Evolutionary conservation across 2,329 filamentous ascomycete genomes (phyloP).

Genomic region (Diplodia scrobiculata): DNA sequence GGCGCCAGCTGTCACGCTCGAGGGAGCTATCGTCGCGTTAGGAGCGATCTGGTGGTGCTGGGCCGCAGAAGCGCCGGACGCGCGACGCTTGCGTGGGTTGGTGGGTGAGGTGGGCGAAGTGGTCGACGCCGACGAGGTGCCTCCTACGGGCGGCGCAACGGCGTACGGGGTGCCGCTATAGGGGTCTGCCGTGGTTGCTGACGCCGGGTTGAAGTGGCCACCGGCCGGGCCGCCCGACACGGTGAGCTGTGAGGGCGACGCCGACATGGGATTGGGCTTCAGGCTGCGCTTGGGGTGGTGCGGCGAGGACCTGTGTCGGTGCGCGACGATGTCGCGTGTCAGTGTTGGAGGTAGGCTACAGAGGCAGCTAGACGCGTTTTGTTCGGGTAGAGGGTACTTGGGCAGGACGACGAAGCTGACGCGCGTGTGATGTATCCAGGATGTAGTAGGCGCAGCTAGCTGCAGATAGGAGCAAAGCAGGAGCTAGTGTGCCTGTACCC

Average conservation of each 20-base stretch:
- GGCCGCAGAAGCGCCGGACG: constrained; percentile 38
- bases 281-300: constrained; percentile 48
- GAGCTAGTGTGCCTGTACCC: constrained; percentile 11
- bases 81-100: constrained; percentile 51
- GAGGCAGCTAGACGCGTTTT: constrained; percentile 19
- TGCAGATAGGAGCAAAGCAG: background rate
- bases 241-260: constrained; percentile 44
- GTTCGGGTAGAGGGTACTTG: constrained; percentile 19
- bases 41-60: constrained; percentile 37
- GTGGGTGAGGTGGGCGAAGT: constrained; percentile 27
- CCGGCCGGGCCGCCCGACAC: constrained; percentile 34
- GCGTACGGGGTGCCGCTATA: constrained; percentile 17
- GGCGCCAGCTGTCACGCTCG: constrained; percentile 3
- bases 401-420: constrained; percentile 17
- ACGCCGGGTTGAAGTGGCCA: constrained; percentile 1
- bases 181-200: constrained; percentile 32
- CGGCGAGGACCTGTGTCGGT: constrained; percentile 43
- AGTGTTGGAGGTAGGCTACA: constrained; percentile 2
- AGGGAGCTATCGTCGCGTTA: constrained; percentile 25
- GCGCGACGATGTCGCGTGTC: constrained; percentile 10
- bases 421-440: constrained; percentile 19
- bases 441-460: constrained; percentile 12
- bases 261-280: constrained; percentile 47
- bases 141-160: constrained; percentile 4
- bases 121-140: background rate